phyloP scores from a whole-genome alignment of 495 filamentous ascomycete species.

The Elasticomyces elasticus region DNA sequence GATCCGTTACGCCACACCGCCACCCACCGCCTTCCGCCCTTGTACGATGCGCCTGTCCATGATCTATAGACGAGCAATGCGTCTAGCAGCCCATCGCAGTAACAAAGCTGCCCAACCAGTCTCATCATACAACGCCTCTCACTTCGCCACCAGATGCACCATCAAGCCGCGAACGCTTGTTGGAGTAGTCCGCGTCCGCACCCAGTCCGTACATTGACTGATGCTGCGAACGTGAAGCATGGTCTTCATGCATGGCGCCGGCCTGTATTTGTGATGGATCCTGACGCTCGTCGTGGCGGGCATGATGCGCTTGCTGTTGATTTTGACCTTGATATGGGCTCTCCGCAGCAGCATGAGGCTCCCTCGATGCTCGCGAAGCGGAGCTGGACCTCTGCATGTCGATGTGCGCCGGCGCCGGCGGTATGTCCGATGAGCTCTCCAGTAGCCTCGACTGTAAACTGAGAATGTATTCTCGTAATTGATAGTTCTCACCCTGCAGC shows the following conservation, averaged over 20 bases:
- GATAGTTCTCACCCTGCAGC: constrained; percentile 78
- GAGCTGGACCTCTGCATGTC: constrained; percentile 32
- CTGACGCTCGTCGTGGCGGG: neutral
- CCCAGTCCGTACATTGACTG: constrained; percentile 16
- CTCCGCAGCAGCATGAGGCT: neutral
- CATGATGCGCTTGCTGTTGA: neutral
- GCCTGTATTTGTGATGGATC: constrained; percentile 20
- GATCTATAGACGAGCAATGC: too few species aligned
- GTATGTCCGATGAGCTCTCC: constrained; percentile 71
- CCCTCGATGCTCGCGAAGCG: neutral
- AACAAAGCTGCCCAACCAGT: neutral
- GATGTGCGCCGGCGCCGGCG: constrained; percentile 63
- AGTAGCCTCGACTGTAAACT: constrained; percentile 80
- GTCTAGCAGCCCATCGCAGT: too few species aligned
- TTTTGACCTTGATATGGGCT: neutral
- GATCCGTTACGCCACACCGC: too few species aligned
- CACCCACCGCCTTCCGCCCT: too few species aligned
- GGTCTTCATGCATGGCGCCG: constrained; percentile 21
- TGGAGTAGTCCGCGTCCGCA: neutral
- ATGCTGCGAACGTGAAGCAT: constrained; percentile 5
- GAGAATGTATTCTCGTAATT: constrained; percentile 83
- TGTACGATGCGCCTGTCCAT: too few species aligned
- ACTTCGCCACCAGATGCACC: neutral
- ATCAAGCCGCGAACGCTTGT: neutral
- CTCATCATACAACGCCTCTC: neutral